Conservation (phyloP, 805 yeast species). For the Saccharomycopsis microspora region DNA sequence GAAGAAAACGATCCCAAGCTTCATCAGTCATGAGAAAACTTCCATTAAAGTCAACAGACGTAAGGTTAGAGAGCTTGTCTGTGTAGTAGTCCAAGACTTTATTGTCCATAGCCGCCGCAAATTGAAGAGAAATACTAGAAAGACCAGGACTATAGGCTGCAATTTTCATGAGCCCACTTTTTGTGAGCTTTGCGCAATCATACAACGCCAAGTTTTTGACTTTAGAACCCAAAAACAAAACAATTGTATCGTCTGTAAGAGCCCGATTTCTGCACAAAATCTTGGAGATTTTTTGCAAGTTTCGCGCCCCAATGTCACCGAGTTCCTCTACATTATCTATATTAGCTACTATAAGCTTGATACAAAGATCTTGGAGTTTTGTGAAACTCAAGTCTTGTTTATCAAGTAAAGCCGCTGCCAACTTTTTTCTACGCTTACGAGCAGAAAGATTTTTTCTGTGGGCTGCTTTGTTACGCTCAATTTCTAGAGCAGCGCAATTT, state of each 20-base stretch:
- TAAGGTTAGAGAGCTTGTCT: constrained; percentile 44
- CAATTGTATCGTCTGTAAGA: constrained; percentile 57
- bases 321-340: constrained; percentile 69
- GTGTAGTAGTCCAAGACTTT: constrained; percentile 57
- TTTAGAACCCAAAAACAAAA: constrained; percentile 58
- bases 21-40: constrained; percentile 72
- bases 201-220: constrained; percentile 57
- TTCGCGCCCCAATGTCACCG: constrained; percentile 76
- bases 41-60: constrained; percentile 64
- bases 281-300: constrained; percentile 58
- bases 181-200: constrained; percentile 81
- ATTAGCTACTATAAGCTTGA: constrained; percentile 49
- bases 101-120: constrained; percentile 90
- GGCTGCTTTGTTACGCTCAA: constrained; percentile 32
- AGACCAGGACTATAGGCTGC: constrained; percentile 74
- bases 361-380: constrained; percentile 74
- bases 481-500: constrained; percentile 36
- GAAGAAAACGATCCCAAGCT: constrained; percentile 72
- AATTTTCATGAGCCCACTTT: constrained; percentile 53
- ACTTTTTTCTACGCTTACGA: constrained; percentile 61
- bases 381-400: constrained; percentile 52
- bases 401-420: constrained; percentile 79
- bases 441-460: constrained; percentile 47
- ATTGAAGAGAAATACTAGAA: constrained; percentile 52
- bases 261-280: constrained; percentile 79